phyloP scores from a whole-genome alignment of 129 eudicot species.

The Saposhnikovia divaricata region DNA sequence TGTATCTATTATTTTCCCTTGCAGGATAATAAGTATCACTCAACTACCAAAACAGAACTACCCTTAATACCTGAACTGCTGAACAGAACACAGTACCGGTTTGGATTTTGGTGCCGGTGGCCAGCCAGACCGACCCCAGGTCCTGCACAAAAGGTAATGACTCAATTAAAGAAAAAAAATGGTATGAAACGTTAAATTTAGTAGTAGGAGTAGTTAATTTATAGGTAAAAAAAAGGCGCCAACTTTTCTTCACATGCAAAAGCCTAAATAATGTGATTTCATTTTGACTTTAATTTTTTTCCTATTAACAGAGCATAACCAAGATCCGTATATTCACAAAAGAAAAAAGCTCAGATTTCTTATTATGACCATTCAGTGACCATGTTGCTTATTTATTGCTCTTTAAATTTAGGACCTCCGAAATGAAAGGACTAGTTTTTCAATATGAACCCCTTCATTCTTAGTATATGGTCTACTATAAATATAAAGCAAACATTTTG shows the following conservation, averaged over 20 bases:
- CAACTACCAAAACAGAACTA: constrained; percentile 2
- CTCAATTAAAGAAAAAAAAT: neutral
- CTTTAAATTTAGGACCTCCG: neutral
- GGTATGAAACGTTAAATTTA: neutral
- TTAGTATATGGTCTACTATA: neutral
- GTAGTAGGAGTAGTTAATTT: neutral
- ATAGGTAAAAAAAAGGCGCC: neutral
- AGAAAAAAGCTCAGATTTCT: neutral
- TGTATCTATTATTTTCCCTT: too few relatives aligned
- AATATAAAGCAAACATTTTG: neutral
- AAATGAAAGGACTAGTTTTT: neutral
- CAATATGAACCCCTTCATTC: neutral
- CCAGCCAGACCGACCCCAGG: neutral
- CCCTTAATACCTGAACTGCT: neutral
- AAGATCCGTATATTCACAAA: neutral
- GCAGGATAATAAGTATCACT: neutral
- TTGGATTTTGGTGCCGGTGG: neutral
- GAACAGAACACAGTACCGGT: neutral
- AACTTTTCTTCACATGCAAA: neutral
- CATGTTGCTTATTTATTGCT: neutral
- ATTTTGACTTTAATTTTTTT: neutral
- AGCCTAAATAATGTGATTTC: neutral
- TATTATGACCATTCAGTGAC: neutral
- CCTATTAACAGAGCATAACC: neutral
- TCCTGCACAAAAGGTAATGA: neutral